A percentile compares a stretch with the other conserved stretches of the same genome.
Conservation (phyloP, 257 asterid species). For the Ligustrum vulgare region DNA sequence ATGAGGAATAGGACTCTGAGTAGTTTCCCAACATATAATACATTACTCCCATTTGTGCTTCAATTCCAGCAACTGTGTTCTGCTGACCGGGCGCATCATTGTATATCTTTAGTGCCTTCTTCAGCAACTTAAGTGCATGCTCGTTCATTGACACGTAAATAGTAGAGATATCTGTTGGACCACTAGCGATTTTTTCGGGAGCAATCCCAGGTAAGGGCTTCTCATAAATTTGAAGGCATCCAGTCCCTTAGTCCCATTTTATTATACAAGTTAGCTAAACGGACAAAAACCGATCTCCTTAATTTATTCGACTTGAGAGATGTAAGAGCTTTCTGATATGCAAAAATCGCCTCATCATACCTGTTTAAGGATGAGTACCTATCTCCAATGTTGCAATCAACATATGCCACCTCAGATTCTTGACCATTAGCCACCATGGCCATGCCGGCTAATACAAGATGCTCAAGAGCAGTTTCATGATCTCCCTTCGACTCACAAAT, state of each 20-base stretch:
- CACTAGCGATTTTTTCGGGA: slow-evolving; percentile 87
- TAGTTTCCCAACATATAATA: slow-evolving; percentile 76
- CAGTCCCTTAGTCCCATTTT: slow-evolving; percentile 83
- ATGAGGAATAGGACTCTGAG: slow-evolving; percentile 64
- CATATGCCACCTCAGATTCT: slow-evolving; percentile 79
- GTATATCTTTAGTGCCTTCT: slow-evolving; percentile 84
- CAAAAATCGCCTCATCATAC: slow-evolving; percentile 80
- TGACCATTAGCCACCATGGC: slow-evolving; percentile 89
- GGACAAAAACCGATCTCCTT: slow-evolving; percentile 93
- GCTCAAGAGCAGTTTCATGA: slow-evolving; percentile 90
- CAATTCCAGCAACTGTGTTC: slow-evolving; percentile 81
- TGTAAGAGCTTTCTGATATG: slow-evolving; percentile 87
- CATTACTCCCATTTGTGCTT: slow-evolving; percentile 95
- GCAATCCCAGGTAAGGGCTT: slow-evolving; percentile 75
- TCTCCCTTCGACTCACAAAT: slow-evolving; percentile 83
- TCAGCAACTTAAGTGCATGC: slow-evolving; percentile 73
- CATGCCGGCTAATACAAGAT: slow-evolving; percentile 94
- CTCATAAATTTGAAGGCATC: slow-evolving; percentile 68
- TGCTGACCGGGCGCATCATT: slow-evolving; percentile 89
- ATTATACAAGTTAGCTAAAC: slow-evolving; percentile 81
- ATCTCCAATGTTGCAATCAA: slow-evolving; percentile 90
- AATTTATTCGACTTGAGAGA: slow-evolving; percentile 73
- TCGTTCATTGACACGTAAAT: slow-evolving; percentile 91
- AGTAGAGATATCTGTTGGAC: slow-evolving; percentile 82
- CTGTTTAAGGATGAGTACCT: slow-evolving; percentile 73